phyloP scores from a whole-genome alignment of 1,284 basidiomycete species.

The Tilletiopsis washingtonensis region DNA sequence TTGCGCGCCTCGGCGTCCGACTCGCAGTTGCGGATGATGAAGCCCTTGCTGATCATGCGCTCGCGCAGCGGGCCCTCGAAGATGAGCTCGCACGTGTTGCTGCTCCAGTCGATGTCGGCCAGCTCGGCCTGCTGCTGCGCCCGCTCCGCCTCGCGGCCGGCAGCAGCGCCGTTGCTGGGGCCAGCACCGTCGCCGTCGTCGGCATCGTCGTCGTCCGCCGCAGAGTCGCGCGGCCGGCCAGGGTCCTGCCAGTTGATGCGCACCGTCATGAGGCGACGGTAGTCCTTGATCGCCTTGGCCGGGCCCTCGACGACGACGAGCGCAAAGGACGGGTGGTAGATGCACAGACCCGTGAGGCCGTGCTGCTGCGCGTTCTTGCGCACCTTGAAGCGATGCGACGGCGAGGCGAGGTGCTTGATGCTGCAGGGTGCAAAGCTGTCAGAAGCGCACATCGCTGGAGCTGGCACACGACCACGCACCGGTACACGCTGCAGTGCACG shows the following conservation, averaged over 20 bases:
- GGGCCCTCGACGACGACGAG: slow-evolving; percentile 92
- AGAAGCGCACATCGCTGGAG: too few relatives aligned
- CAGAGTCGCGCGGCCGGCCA: slow-evolving; percentile 62
- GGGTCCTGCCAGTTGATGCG: slow-evolving; percentile 93
- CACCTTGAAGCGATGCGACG: slow-evolving; percentile 90
- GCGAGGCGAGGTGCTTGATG: slow-evolving; percentile 80
- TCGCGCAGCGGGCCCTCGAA: slow-evolving; percentile 89
- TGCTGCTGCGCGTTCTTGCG: slow-evolving; percentile 89
- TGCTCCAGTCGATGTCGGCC: slow-evolving; percentile 56
- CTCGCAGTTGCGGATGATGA: slow-evolving; percentile 61
- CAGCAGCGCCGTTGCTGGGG: slow-evolving; percentile 57
- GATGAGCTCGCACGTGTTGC: slow-evolving; percentile 80
- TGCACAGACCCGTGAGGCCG: slow-evolving; percentile 74
- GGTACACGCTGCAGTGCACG: slow-evolving; percentile 77
- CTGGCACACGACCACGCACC: slow-evolving; percentile 41
- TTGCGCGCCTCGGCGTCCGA: slow-evolving; percentile 73
- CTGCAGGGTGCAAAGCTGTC: too few relatives aligned
- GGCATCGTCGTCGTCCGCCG: slow-evolving; percentile 52
- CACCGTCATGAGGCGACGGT: slow-evolving; percentile 75
- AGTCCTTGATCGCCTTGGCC: slow-evolving; percentile 73
- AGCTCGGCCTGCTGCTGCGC: not conserved
- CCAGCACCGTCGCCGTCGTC: not conserved
- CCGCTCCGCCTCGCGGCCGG: not conserved
- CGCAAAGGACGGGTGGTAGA: slow-evolving; percentile 80
- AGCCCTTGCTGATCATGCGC: slow-evolving; percentile 53